Conservation (phyloP, 2,329 filamentous ascomycete species). For the Aureobasidium sp. region DNA sequence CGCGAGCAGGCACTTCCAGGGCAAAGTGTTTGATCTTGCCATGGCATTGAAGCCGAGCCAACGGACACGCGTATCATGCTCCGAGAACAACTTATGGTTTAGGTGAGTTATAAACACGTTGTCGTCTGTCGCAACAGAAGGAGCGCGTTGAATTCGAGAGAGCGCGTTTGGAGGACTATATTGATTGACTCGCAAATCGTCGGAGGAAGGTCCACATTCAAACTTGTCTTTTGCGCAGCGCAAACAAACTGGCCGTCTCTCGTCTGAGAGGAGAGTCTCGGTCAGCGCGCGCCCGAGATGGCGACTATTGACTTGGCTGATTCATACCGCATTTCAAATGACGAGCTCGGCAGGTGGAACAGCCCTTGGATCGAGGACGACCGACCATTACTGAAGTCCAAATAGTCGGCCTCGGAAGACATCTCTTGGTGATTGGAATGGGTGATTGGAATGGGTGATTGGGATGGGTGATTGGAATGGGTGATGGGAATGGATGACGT, state of each 20-base stretch:
- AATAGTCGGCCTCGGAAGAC: background rate
- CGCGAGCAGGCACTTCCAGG: background rate
- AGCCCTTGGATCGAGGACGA: background rate
- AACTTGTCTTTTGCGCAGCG: slow-evolving; percentile 5
- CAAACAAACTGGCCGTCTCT: background rate
- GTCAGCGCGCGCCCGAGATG: background rate
- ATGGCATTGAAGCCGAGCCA: background rate
- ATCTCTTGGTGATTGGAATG: background rate
- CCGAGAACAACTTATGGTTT: background rate
- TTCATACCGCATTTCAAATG: background rate
- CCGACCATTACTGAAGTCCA: background rate
- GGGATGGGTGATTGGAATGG: background rate
- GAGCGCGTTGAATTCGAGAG: too few species aligned
- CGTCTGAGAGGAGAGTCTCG: background rate
- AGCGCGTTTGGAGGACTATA: background rate
- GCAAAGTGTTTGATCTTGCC: background rate
- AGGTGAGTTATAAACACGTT: background rate
- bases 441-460: background rate
- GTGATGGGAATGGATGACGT: background rate
- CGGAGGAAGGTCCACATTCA: background rate
- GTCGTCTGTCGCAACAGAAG: background rate
- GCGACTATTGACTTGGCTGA: background rate
- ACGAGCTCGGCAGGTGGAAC: background rate
- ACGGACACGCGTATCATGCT: background rate
- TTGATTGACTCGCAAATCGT: background rate